These are phyloP conservation scores for Fraxinus excelsior DNA, from an alignment of 257 asterid genomes.

Conservation along the genomic window DNA sequence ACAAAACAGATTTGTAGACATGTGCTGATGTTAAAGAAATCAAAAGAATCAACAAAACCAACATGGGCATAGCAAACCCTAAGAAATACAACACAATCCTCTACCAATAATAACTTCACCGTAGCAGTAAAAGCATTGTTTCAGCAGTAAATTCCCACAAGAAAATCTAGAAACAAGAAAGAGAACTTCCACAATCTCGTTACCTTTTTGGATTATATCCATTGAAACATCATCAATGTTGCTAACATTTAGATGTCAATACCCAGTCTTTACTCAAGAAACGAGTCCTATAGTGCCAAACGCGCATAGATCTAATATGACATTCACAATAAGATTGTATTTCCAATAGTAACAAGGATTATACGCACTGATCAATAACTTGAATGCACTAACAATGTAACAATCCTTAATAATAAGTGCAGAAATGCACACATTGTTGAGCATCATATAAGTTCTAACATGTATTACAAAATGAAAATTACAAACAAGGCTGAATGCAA, in stretches of 20 bases:
- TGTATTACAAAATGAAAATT: too few relatives aligned
- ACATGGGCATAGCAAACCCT: neutral
- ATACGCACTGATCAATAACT: too few relatives aligned
- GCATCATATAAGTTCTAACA: neutral
- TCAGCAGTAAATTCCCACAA: too few relatives aligned
- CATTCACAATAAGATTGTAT: too few relatives aligned
- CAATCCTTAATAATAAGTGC: neutral
- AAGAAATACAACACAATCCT: neutral
- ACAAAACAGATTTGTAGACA: neutral
- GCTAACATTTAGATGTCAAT: neutral
- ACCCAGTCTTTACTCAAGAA: neutral
- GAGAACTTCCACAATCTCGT: too few relatives aligned
- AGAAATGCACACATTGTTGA: neutral
- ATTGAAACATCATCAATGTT: neutral
- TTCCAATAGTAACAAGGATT: too few relatives aligned
- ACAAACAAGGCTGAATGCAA: neutral
- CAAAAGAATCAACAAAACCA: neutral
- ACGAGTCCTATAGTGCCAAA: neutral
- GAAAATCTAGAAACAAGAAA: neutral
- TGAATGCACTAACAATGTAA: too few relatives aligned
- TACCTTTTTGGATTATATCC: neutral
- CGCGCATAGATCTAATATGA: neutral
- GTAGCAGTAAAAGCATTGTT: too few relatives aligned
- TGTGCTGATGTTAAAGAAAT: neutral
- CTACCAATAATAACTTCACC: too few relatives aligned